Evolutionary conservation across 306 rosid genomes (phyloP).

Genomic region (Lablab purpureus): DNA sequence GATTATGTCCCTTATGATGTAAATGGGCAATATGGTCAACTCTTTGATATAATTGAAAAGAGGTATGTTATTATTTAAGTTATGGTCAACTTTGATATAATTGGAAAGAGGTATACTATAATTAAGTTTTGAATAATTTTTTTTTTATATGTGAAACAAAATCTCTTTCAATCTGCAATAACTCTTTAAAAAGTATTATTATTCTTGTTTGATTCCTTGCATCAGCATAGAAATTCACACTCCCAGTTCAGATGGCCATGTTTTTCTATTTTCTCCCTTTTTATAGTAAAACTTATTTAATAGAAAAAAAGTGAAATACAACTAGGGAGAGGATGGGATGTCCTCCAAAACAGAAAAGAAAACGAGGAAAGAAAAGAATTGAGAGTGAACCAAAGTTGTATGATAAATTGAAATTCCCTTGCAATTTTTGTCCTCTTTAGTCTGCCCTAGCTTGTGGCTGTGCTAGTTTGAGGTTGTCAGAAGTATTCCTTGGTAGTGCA

Average conservation of each 20-base stretch:
- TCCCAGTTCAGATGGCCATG: constrained; percentile 11
- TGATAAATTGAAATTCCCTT: background rate
- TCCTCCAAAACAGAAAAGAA: background rate
- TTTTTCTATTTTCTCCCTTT: background rate
- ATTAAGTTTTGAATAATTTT: constrained; percentile 18
- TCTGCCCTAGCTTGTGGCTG: too few relatives aligned
- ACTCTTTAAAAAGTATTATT: background rate
- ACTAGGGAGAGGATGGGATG: background rate
- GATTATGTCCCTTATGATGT: constrained; percentile 80
- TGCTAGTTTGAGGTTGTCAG: too few relatives aligned
- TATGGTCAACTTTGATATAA: constrained; percentile 78
- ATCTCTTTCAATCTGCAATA: background rate
- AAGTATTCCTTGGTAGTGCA: too few relatives aligned
- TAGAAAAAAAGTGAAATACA: background rate
- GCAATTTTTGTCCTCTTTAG: background rate
- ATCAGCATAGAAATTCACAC: background rate
- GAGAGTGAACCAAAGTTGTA: background rate
- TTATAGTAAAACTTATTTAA: background rate
- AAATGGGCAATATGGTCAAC: constrained; percentile 75
- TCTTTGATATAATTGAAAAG: constrained; percentile 75
- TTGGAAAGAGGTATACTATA: background rate
- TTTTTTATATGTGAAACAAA: constrained; percentile 21
- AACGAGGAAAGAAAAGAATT: background rate
- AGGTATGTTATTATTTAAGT: constrained; percentile 56
- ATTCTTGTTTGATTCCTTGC: constrained; percentile 30